Evolutionary conservation across 208 protist species (phyloP).

Genomic region (Vickermania ingenoplastis): DNA sequence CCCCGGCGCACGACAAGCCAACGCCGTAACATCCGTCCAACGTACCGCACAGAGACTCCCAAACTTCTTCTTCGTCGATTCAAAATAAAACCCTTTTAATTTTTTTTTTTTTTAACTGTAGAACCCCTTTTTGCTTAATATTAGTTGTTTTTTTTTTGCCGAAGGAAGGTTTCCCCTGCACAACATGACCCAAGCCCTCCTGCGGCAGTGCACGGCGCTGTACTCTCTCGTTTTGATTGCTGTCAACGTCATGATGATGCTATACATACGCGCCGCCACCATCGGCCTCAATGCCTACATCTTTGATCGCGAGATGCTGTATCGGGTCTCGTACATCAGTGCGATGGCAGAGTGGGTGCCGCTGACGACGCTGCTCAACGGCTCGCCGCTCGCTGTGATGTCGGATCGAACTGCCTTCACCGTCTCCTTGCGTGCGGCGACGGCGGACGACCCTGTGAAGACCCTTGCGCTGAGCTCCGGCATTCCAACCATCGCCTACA

Average conservation of each 20-base stretch:
- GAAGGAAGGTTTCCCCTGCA: no score
- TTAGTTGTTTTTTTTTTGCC: no score
- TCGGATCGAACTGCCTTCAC: not conserved
- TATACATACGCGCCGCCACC: not conserved
- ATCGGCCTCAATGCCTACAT: not conserved
- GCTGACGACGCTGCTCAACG: not conserved
- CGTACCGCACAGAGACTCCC: no score
- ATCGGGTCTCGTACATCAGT: not conserved
- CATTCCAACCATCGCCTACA: not conserved
- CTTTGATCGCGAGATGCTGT: not conserved
- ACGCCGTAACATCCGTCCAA: no score
- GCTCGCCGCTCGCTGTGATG: not conserved
- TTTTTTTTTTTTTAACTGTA: no score
- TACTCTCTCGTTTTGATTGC: not conserved
- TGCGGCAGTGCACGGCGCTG: not conserved
- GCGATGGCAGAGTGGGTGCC: not conserved
- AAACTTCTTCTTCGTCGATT: no score
- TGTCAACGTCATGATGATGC: not conserved
- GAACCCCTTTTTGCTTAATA: no score
- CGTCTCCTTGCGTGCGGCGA: not conserved
- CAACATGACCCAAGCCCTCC: no score
- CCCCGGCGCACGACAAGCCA: no score
- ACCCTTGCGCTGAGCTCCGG: not conserved
- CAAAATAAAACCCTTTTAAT: no score
- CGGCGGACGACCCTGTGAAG: not conserved